Percentiles rank a stretch among this genome's conserved stretches.
These are phyloP conservation scores for Polygonum maritimum DNA, from an alignment of 148 eudicot genomes.

Conservation along the genomic window DNA sequence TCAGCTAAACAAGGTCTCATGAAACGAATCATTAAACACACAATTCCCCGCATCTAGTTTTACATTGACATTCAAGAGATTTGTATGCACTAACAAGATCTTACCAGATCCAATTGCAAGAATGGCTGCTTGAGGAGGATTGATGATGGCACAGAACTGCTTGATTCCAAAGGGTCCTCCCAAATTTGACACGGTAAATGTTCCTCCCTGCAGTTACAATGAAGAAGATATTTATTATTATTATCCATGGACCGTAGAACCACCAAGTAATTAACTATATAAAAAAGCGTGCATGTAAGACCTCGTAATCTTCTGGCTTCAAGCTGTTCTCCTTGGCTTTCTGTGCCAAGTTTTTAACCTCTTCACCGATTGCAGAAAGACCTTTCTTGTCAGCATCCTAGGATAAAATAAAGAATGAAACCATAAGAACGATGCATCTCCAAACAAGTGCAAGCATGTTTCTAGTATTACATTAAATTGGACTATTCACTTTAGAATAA, in stretches of 20 bases:
- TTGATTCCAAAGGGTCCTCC: constrained; percentile 98
- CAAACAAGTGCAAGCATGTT: neutral
- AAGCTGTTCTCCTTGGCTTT: constrained; percentile 84
- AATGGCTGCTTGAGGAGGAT: constrained; percentile 96
- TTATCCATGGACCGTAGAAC: neutral
- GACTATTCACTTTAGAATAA: neutral
- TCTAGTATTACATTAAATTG: neutral
- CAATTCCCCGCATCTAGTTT: neutral
- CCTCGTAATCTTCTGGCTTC: constrained; percentile 95
- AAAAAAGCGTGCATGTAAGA: constrained; percentile 14
- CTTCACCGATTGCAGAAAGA: constrained; percentile 67
- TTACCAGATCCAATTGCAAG: constrained; percentile 91
- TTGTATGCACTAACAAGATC: neutral
- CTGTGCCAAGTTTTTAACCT: constrained; percentile 79
- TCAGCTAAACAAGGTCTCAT: neutral
- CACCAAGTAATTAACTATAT: neutral
- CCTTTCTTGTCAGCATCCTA: constrained; percentile 99
- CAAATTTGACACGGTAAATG: constrained; percentile 87
- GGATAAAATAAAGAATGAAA: constrained; percentile 13
- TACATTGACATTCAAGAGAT: neutral
- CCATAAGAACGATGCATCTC: neutral
- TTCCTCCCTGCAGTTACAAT: constrained; percentile 12
- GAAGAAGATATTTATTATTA: neutral
- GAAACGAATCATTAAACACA: neutral
- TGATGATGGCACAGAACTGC: constrained; percentile 93